Percentiles rank a stretch among this genome's conserved stretches.
These are phyloP conservation scores for Myriosclerotinia scirpicola DNA, from an alignment of 2,329 filamentous ascomycete genomes.

Conservation along the genomic window DNA sequence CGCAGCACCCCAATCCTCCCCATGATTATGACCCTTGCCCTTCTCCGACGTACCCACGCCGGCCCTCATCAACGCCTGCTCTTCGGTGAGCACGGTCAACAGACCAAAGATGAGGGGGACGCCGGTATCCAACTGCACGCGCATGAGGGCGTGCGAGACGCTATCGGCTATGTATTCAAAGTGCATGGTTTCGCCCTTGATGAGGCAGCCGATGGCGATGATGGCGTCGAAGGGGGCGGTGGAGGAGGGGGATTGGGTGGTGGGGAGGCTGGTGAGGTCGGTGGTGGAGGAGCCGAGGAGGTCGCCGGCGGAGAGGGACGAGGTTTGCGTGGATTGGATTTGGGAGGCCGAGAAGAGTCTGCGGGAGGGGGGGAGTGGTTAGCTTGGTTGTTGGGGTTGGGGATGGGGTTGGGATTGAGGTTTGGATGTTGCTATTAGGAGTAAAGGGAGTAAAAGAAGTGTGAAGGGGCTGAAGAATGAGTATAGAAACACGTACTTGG, in stretches of 20 bases:
- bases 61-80: constrained; percentile 82
- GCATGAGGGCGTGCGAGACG: constrained; percentile 90
- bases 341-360: constrained; percentile 85
- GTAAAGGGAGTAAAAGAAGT: constrained; percentile 27
- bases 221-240: constrained; percentile 82
- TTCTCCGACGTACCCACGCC: constrained; percentile 53
- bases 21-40: constrained; percentile 91
- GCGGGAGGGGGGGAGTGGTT: neutral
- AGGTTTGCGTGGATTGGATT: constrained; percentile 68
- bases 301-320: constrained; percentile 67
- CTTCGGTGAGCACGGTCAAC: constrained; percentile 83
- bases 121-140: constrained; percentile 83
- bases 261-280: constrained; percentile 60
- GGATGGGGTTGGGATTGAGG: no score
- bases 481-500: constrained; percentile 31
- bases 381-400: neutral
- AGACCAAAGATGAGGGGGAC: constrained; percentile 91
- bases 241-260: constrained; percentile 42
- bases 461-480: constrained; percentile 25
- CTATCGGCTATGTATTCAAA: constrained; percentile 98
- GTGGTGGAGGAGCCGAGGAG: constrained; percentile 68
- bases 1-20: constrained; percentile 91
- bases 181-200: constrained; percentile 99
- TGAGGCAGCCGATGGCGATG: constrained; percentile 91
- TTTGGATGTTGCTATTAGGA: constrained; percentile 40